Evolutionary conservation across 1,284 basidiomycete genomes (phyloP), one percentile per base, ranked within the genome.

Genomic region (Naganishia liquefaciens): DNA sequence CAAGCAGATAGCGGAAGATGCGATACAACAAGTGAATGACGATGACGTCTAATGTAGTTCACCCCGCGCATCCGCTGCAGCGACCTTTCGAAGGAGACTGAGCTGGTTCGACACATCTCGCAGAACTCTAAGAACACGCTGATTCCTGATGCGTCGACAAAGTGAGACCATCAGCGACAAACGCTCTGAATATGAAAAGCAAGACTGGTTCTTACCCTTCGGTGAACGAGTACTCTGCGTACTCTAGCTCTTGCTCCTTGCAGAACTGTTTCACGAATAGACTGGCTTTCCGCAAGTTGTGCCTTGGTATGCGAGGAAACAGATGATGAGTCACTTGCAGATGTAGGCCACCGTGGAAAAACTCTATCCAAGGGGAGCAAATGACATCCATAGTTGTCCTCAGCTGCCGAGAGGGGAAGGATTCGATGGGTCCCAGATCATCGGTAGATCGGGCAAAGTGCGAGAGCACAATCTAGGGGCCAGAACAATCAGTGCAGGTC

Each of bases 271-370:
- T 90, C 61, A 94, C 92, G 62, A 95, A 81, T 55, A 85, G 69
- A 70, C 88, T 89, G 0, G 93, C 91, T 64, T 85, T 83, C 43
- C 87, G 86, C 57, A 99, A 84, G 75, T 97, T 95, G 82, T 99
- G 95, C 30, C 96, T 83, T 2, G 96, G 96, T 1, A 98, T 82
- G 25, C 96, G 88, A 9, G 95, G 96, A 81, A 98, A 97, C 66
- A 98, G 84, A 78, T 98, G 96, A 75, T 99, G 95, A 5, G 95
- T 93, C 44, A 98, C 93, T 79, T 99, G 95, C 53, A 98, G 87
- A 73, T 99, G 93, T 27, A 86, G 74, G 87, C 85, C 95, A 30
- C 95, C 95, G 75, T 99, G 95, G 33, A 98, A 79, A 74, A 93
- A 97, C 69, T 87, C 90, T 70, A 97, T 83, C 51, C 85, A 85